Conservation (phyloP, 768 basidiomycete species). For the Russula vinacea region DNA sequence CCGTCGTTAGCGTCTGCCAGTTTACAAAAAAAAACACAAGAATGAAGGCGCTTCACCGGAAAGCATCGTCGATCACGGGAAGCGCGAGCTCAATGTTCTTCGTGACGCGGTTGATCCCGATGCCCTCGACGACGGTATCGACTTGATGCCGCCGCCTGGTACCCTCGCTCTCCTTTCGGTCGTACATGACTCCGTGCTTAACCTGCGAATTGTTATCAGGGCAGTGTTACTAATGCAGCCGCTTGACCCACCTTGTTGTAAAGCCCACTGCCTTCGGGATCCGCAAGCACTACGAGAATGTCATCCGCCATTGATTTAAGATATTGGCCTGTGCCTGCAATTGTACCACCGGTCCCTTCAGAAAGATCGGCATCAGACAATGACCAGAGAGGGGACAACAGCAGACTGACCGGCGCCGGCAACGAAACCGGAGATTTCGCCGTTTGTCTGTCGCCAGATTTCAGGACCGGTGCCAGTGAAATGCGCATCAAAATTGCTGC, state of each 20-base stretch:
- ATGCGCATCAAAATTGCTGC: slow-evolving; percentile 87
- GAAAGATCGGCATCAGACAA: slow-evolving; percentile 31
- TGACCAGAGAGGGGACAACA: background rate
- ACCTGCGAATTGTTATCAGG: slow-evolving; percentile 44
- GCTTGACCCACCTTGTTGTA: slow-evolving; percentile 73
- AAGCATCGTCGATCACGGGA: slow-evolving; percentile 84
- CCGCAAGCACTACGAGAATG: slow-evolving; percentile 71
- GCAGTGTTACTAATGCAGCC: slow-evolving; percentile 1
- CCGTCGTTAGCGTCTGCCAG: slow-evolving; percentile 19
- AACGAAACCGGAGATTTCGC: slow-evolving; percentile 78
- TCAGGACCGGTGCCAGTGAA: slow-evolving; percentile 89
- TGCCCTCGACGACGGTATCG: slow-evolving; percentile 93
- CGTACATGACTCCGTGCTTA: slow-evolving; percentile 93
- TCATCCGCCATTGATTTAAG: slow-evolving; percentile 71
- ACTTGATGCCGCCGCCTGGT: slow-evolving; percentile 91
- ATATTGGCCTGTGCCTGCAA: slow-evolving; percentile 78
- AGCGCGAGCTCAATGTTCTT: slow-evolving; percentile 85
- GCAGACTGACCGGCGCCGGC: slow-evolving; percentile 70
- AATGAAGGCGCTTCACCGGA: slow-evolving; percentile 49
- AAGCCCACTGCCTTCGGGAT: slow-evolving; percentile 92
- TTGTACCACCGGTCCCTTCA: slow-evolving; percentile 88
- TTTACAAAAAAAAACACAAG: background rate
- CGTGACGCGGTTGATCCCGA: slow-evolving; percentile 91
- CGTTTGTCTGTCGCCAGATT: slow-evolving; percentile 90
- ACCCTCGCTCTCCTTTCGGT: slow-evolving; percentile 88